Evolutionary conservation across 345 rosid genomes (phyloP).

Genomic region (Brassica nigra): DNA sequence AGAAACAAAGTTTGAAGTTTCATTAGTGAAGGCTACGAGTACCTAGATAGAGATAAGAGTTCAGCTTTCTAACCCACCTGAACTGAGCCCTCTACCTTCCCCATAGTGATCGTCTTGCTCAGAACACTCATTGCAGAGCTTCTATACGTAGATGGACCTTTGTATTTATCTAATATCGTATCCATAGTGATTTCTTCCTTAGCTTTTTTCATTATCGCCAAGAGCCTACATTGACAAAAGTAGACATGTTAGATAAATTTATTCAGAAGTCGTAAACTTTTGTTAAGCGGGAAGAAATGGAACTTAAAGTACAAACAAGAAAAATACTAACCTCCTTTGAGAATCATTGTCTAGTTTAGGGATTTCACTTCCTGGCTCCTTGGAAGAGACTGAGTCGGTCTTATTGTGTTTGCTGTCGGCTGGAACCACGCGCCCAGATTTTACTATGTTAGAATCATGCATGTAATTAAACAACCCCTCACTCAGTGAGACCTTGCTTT

Average conservation of each 20-base stretch:
- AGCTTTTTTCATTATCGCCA: constrained; percentile 54
- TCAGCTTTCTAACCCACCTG: constrained; percentile 57
- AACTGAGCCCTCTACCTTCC: constrained; percentile 79
- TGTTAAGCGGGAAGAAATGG: constrained; percentile 3
- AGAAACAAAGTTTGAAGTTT: constrained; percentile 11
- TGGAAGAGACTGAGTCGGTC: constrained; percentile 27
- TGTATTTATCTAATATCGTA: constrained; percentile 51
- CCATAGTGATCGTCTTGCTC: constrained; percentile 69
- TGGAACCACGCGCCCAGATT: constrained; percentile 33
- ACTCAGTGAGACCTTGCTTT: constrained; percentile 49
- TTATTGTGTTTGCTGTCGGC: constrained; percentile 33
- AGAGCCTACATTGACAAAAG: constrained; percentile 51
- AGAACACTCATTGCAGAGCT: constrained; percentile 48
- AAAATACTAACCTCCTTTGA: constrained; percentile 58
- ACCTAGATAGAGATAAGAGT: constrained; percentile 8
- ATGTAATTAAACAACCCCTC: constrained; percentile 35
- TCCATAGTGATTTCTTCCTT: constrained; percentile 59
- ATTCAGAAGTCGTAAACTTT: constrained; percentile 2
- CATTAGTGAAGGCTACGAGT: not conserved
- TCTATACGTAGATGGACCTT: constrained; percentile 56
- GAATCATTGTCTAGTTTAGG: constrained; percentile 62
- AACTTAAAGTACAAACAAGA: constrained; percentile 2
- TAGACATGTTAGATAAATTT: constrained; percentile 10
- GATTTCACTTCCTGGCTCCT: constrained; percentile 41
- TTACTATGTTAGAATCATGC: not conserved